Evolutionary conservation across 2,329 filamentous ascomycete species (phyloP).

Genomic region (Emericellopsis atlantica): DNA sequence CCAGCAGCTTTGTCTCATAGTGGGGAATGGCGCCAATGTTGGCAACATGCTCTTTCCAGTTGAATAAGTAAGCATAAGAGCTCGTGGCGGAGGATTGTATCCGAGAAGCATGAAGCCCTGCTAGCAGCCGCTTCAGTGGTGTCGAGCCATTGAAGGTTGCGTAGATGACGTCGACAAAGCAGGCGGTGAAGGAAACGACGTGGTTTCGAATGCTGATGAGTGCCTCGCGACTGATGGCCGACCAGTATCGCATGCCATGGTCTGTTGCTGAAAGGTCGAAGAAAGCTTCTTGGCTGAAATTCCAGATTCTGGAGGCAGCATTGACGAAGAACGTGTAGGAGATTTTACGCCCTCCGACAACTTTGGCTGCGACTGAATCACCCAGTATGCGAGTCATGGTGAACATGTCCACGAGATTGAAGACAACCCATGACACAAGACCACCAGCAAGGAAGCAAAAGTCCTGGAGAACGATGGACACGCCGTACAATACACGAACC

Average conservation of each 20-base stretch:
- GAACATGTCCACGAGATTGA: conserved; percentile 23
- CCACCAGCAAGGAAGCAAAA: conserved; percentile 53
- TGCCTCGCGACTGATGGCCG: conserved; percentile 61
- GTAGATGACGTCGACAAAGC: conserved; percentile 12
- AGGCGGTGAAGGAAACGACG: conserved; percentile 25
- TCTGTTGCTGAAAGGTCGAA: conserved; percentile 38
- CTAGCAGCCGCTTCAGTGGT: background rate
- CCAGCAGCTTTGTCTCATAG: conserved; percentile 16
- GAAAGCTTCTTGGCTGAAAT: conserved; percentile 28
- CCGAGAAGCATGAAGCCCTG: too few relatives aligned
- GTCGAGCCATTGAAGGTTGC: background rate
- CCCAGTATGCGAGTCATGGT: conserved; percentile 18
- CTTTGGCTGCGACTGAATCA: conserved; percentile 13
- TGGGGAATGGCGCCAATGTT: conserved; percentile 16
- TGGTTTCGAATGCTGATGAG: conserved; percentile 46
- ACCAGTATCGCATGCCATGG: conserved; percentile 63
- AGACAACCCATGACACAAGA: conserved; percentile 28
- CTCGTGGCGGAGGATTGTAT: background rate
- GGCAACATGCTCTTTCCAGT: too few relatives aligned
- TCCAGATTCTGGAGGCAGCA: conserved; percentile 29
- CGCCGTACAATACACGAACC: conserved; percentile 56
- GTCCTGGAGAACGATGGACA: conserved; percentile 74
- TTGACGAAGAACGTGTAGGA: conserved; percentile 28
- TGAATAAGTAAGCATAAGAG: too few relatives aligned
- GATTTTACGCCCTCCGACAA: conserved; percentile 20